Base-by-base conservation (phyloP, 306 rosid genomes). In the Vigna reflexopilosa region DNA sequence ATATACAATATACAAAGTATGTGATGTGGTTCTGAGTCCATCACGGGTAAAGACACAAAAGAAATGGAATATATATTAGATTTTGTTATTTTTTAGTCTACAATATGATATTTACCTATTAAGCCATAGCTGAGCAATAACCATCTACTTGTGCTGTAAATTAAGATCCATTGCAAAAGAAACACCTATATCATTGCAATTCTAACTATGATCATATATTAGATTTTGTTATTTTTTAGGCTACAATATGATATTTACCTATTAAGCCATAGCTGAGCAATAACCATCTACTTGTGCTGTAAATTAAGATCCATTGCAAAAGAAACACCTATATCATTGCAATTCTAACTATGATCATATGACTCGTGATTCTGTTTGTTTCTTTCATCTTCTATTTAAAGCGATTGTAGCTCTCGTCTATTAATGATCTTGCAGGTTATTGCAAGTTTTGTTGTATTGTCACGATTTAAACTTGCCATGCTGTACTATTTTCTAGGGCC, bases 41-140 rank as follows among this genome's bases (percentile, higher is more conserved):
- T 80, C 54, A 44, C 26, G 12, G 40, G 62, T 24, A 16, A 13
- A 16, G 77, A 64, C 20, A 52, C 68, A 19, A 24, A 70, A 70
- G 63, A 72, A 63, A 80, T 55, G 47, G 14, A 38, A 24, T 26
- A 14, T 79, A 17, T 64, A n/a, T 38, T 51, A 1, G 0, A 22
- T 13, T 51, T n/a, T 58, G 52, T 30, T 36, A 1, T 63, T 62
- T 75, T 32, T 30, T 64, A 42, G 17, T 68, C 0, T 54, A 3
- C 14, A 16, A 4, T 9, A 12, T 54, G 47, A 56, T 47, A 44
- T 73, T 20, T 7, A 20, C 24, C 1, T 10, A 42, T 56, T 57
- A 68, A 51, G 44, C 48, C 61, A 1, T 28, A 50, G 57, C 48
- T 40, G 34, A 19, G 57, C 68, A 44, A 45, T 76, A 26, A 13